A percentile compares a stretch with the other conserved stretches of the same genome.
Evolutionary conservation across 2,329 filamentous ascomycete genomes (phyloP).

Genomic region (Rhytidhysteron rufulum): DNA sequence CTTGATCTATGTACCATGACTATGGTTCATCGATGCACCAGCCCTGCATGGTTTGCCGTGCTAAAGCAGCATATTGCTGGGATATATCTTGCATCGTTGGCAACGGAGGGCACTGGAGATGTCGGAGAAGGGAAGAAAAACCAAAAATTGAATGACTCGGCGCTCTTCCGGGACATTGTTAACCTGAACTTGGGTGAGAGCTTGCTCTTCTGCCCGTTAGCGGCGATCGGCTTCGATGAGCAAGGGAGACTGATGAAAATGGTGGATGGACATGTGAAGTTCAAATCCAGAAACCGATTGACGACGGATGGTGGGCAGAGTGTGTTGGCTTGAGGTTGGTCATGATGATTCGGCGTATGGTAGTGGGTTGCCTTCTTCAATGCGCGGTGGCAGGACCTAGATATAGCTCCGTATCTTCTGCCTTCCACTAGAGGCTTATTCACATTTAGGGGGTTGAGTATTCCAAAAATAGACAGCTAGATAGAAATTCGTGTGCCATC

Average conservation of each 20-base stretch:
- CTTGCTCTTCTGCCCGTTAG: conserved; percentile 47
- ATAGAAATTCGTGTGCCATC: no score
- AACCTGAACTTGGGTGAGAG: conserved; percentile 47
- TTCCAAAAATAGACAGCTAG: no score
- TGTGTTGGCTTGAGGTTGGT: no score
- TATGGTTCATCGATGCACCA: conserved; percentile 68
- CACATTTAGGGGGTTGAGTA: no score
- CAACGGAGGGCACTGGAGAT: conserved; percentile 4
- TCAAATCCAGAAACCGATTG: conserved; percentile 39
- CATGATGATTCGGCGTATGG: no score
- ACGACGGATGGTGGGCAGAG: conserved; percentile 44
- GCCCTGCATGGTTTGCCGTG: conserved; percentile 58
- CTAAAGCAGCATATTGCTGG: conserved; percentile 48
- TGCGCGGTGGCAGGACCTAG: no score
- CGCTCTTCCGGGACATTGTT: conserved; percentile 46
- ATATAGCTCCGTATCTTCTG: no score
- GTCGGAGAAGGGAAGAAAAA: neutral
- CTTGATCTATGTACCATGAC: conserved; percentile 70
- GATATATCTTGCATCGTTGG: conserved; percentile 10
- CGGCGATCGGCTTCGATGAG: conserved; percentile 31
- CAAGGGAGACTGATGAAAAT: conserved; percentile 7
- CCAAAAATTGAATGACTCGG: conserved; percentile 5
- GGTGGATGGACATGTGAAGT: conserved; percentile 20
- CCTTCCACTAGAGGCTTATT: no score
- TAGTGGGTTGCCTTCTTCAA: no score